A percentile compares a stretch with the other conserved stretches of the same genome.
These are phyloP conservation scores for Termitomyces sp. DNA, from an alignment of 768 basidiomycete genomes.

Conservation along the genomic window DNA sequence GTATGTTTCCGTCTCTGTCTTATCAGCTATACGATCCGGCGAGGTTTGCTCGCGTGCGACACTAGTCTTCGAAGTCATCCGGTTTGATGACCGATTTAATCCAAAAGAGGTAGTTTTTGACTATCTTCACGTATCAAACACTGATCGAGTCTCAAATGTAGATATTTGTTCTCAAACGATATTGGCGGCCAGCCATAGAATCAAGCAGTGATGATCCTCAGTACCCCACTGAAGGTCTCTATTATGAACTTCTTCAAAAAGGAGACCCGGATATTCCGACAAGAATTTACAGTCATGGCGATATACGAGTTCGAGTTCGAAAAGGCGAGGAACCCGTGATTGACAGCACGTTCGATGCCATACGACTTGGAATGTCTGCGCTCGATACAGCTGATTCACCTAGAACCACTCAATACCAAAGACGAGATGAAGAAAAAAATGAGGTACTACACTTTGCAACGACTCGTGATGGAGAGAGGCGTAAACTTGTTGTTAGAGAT, in stretches of 20 bases:
- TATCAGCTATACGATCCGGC: too few relatives aligned
- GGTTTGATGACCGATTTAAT: too few relatives aligned
- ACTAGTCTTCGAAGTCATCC: too few relatives aligned
- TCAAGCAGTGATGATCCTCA: not conserved
- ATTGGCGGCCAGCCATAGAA: too few relatives aligned
- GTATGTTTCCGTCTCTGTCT: too few relatives aligned
- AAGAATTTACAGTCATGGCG: not conserved
- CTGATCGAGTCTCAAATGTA: too few relatives aligned
- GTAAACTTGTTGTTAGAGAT: not conserved
- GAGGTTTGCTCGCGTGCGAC: too few relatives aligned
- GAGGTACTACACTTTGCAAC: not conserved
- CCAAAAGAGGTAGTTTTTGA: too few relatives aligned
- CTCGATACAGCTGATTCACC: not conserved
- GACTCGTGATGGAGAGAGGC: too few relatives aligned
- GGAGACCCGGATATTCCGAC: not conserved
- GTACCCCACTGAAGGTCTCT: not conserved
- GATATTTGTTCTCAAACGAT: too few relatives aligned
- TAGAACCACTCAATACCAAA: not conserved
- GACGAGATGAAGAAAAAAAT: not conserved
- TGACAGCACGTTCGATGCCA: not conserved
- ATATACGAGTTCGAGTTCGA: not conserved
- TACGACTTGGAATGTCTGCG: not conserved
- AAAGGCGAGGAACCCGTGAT: not conserved
- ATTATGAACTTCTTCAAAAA: not conserved
- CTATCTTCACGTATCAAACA: too few relatives aligned